Conservation (phyloP, 2,329 filamentous ascomycete species). For the Penicillium sp. region DNA sequence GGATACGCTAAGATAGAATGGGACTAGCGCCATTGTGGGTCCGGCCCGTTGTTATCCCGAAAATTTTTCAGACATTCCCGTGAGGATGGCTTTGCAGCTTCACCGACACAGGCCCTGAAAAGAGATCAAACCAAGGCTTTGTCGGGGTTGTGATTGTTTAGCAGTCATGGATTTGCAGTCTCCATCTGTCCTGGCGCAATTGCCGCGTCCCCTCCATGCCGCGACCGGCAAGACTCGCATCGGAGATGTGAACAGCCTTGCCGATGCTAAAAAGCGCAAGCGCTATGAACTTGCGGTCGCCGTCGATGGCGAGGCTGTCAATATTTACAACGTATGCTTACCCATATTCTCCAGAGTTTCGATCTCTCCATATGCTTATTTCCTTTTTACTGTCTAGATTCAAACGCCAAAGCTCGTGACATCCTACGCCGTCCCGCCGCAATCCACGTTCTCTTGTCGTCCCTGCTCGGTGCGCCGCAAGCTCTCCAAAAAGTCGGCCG, state of each 20-base stretch:
- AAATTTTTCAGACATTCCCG: slow-evolving; percentile 43
- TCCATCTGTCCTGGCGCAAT: slow-evolving; percentile 50
- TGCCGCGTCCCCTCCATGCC: slow-evolving; percentile 49
- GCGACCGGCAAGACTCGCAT: slow-evolving; percentile 47
- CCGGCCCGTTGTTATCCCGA: slow-evolving; percentile 38
- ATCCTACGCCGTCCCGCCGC: slow-evolving; percentile 65
- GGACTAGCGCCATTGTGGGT: slow-evolving; percentile 17
- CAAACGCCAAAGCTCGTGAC: slow-evolving; percentile 63
- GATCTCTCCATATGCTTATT: neutral
- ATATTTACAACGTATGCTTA: slow-evolving; percentile 62
- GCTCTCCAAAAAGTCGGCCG: slow-evolving; percentile 45
- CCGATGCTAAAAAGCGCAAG: slow-evolving; percentile 62
- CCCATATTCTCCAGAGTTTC: neutral
- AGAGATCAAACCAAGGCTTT: slow-evolving; percentile 14
- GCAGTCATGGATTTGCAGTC: slow-evolving; percentile 48
- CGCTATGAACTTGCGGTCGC: slow-evolving; percentile 63
- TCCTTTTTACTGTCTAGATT: slow-evolving; percentile 47
- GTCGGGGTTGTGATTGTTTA: slow-evolving; percentile 11
- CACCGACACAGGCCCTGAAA: slow-evolving; percentile 25
- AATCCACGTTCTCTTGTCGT: slow-evolving; percentile 59
- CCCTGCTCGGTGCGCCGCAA: slow-evolving; percentile 63
- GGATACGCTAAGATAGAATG: slow-evolving; percentile 14
- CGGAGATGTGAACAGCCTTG: slow-evolving; percentile 57
- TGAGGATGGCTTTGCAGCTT: slow-evolving; percentile 24
- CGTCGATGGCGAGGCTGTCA: slow-evolving; percentile 64